Base-by-base conservation (phyloP, 257 asterid species). In the Solanum chmielewskii region DNA sequence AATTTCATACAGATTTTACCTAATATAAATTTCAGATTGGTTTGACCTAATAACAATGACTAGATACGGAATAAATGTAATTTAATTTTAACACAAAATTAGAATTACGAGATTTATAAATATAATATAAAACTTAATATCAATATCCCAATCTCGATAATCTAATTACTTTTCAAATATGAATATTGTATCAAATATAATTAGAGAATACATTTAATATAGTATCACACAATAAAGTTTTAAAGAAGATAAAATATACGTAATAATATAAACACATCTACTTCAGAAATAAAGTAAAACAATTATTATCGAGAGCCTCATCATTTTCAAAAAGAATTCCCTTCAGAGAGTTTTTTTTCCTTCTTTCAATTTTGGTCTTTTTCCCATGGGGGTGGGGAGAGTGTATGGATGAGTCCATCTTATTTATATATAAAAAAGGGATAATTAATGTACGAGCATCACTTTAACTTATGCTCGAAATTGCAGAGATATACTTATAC, bases 401-500 rank as follows among this genome's bases (percentile, higher is more conserved):
- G 81, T 21, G 29, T 37, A 37, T 21, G 49, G 21, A 21, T 20
- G n/a, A 37, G 10, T 11, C 49, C 13, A 74, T 37, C 29, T 74
- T 68, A 16, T 11, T 68, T 31, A 70, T 70, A 12, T 12, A 12
- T 27, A 5, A 66, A 5, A 11, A 39, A 75, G 21, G 33, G 33
- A 31, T 31, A 31, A 31, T 31, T 2, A 31, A 31, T 3, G 31
- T 0, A 31, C 3, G 3, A 31, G 33, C 33, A 31, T 3, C 33
- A 2, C 33, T 31, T 31, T 0, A 31, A 31, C 4, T 3, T 33
- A 33, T 33, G 33, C 3, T 33, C 35, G 35, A 3, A 33, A 33
- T 33, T 0, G 4, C 1, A 33, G 5, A 33, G 1, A 3, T 1
- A 33, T 0, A 33, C 0, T 33, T 33, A 3, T 33, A 33, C 0